Evolutionary conservation across 2,329 filamentous ascomycete species (phyloP).

Genomic region (Clonostachys solani): DNA sequence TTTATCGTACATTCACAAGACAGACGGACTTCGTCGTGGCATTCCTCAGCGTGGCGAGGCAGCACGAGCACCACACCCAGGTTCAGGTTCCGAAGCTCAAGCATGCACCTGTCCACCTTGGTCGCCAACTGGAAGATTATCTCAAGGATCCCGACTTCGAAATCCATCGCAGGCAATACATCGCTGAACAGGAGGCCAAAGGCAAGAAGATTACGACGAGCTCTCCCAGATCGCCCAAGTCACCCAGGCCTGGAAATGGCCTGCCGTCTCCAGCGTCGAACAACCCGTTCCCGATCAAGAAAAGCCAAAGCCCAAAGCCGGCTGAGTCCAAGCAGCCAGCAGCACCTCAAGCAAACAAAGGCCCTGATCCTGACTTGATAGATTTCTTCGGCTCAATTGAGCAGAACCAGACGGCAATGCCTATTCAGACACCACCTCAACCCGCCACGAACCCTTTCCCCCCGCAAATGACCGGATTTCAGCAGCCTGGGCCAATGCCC

Average conservation of each 20-base stretch:
- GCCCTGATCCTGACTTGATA: conserved; percentile 74
- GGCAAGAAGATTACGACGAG: conserved; percentile 34
- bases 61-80: conserved; percentile 87
- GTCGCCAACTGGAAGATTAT: conserved; percentile 88
- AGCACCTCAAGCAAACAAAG: conserved; percentile 51
- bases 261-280: conserved; percentile 18
- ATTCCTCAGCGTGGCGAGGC: conserved; percentile 80
- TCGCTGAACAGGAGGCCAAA: conserved; percentile 78
- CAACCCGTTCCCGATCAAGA: conserved; percentile 36
- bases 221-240: conserved; percentile 28
- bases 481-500: conserved; percentile 22
- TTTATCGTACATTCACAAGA: conserved; percentile 87
- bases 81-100: conserved; percentile 96
- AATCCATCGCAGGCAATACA: conserved; percentile 83
- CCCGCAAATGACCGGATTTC: conserved; percentile 27
- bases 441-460: conserved; percentile 21
- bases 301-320: conserved; percentile 18
- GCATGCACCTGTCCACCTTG: conserved; percentile 90
- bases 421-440: conserved; percentile 9
- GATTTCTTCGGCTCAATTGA: conserved; percentile 96
- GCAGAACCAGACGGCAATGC: conserved; percentile 73
- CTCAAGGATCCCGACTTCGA: conserved; percentile 94
- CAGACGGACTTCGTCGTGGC: conserved; percentile 92
- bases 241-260: conserved; percentile 3
- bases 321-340: conserved; percentile 19